Base-by-base conservation (phyloP, 768 basidiomycete genomes). In the Mycena olivaceomarginata region DNA sequence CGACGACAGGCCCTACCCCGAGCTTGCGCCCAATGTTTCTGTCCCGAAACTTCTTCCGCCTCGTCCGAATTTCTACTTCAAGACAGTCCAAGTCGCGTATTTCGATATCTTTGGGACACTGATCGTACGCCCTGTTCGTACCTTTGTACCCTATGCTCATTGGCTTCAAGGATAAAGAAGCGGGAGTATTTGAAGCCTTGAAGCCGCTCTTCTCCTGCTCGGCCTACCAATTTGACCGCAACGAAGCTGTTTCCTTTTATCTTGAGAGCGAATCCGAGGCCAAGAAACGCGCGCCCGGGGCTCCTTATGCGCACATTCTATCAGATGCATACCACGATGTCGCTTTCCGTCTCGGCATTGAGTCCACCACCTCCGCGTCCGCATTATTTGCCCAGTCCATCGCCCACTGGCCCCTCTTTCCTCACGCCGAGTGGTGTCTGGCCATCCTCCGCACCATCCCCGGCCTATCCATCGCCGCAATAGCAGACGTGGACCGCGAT, bases 401-500 rank as follows among this genome's bases (percentile, higher is more conserved):
- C 51, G 18, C 20, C 51, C 7, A 53, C 51, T 53, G 51, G 51
- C 51, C 51, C 8, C 51, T 53, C 51, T 8, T 53, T 53, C n/a
- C 51, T n/a, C 18, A n/a, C n/a, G 51, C 51, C 11, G 51, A 53
- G 51, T n/a, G 20, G 20, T 53, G 51, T 53, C 51, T 53, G 7
- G 51, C 51, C 7, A 53, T n/a, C 20, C 20, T 53, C 51, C 51
- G 51, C 20, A 10, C 18, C 20, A 53, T 53, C 51, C 20, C 51
- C 51, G 51, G 20, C 51, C 51, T 53, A n/a, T 53, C 51, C 20
- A 20, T 53, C n/a, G 56, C 60, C 43, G 72, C 72, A 10, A 41
- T 74, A 18, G 37, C 65, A 1, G 66, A 74, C 8, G 62, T 60
- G 10, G 72, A 74, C 57, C 64, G 48, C 41, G 56, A 60, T 10